A percentile compares a stretch with the other conserved stretches of the same genome.
phyloP scores from a whole-genome alignment of 2,329 filamentous ascomycete genomes.

The Pseudogymnoascus sp. region DNA sequence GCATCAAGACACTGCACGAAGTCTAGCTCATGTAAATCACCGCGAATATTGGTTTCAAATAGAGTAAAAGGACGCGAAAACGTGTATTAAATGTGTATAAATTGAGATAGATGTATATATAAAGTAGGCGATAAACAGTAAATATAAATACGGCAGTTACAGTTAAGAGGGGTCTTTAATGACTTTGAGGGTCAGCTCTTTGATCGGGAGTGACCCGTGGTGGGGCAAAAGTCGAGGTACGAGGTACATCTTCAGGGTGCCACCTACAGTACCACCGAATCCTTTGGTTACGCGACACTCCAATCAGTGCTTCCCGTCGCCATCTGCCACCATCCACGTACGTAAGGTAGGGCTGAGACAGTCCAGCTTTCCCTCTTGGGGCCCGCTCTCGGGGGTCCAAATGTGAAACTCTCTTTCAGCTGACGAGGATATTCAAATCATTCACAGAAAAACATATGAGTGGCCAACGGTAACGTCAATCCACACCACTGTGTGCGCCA shows the following conservation, averaged over 20 bases:
- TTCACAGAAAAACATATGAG: background rate
- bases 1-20: background rate
- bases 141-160: background rate
- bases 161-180: background rate
- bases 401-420: conserved; percentile 2
- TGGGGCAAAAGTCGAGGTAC: background rate
- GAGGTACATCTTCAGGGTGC: conserved; percentile 1
- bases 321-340: background rate
- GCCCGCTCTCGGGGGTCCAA: background rate
- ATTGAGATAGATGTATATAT: background rate
- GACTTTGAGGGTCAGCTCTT: conserved; percentile 2
- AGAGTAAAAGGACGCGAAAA: background rate
- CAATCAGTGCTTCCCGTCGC: conserved; percentile 5
- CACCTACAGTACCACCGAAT: background rate
- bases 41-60: conserved; percentile 5
- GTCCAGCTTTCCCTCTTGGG: background rate
- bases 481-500: background rate
- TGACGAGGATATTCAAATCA: background rate
- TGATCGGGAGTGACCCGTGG: conserved; percentile 7
- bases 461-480: background rate
- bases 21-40: conserved; percentile 1
- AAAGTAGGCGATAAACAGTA: background rate
- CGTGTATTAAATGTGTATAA: background rate
- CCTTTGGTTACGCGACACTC: background rate
- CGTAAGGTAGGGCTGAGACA: conserved; percentile 6